Percentiles rank a stretch among this genome's conserved stretches.
Evolutionary conservation across 2,329 filamentous ascomycete genomes (phyloP).

Genomic region (Talaromyces albobiverticillius): DNA sequence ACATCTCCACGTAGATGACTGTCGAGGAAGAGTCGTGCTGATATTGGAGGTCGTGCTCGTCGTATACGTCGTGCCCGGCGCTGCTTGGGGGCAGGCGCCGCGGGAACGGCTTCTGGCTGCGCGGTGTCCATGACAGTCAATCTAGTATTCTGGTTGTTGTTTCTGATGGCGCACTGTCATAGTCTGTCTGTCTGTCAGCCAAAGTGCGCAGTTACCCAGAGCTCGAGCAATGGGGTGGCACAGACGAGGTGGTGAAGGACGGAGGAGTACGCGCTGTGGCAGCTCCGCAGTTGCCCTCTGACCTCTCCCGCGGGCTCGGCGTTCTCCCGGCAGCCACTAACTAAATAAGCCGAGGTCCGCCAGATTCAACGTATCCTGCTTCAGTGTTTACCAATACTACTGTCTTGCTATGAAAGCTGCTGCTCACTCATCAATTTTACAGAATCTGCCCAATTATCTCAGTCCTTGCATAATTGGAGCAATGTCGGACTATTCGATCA

Average conservation of each 20-base stretch:
- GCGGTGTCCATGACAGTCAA: slow-evolving; percentile 7
- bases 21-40: slow-evolving; percentile 79
- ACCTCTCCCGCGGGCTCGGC: too few relatives aligned
- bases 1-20: slow-evolving; percentile 81
- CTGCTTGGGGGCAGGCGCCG: slow-evolving; percentile 38
- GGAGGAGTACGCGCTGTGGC: neutral
- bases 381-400: too few relatives aligned
- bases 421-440: neutral
- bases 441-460: too few relatives aligned
- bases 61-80: slow-evolving; percentile 42
- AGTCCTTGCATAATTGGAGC: too few relatives aligned
- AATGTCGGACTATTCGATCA: too few relatives aligned
- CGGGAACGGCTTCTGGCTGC: slow-evolving; percentile 6
- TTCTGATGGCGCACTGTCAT: neutral
- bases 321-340: too few relatives aligned
- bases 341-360: neutral
- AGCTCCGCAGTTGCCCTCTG: neutral
- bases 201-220: neutral
- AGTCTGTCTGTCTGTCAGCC: too few relatives aligned
- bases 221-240: neutral
- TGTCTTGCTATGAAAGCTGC: neutral
- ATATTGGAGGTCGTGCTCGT: slow-evolving; percentile 67
- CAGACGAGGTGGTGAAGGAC: neutral
- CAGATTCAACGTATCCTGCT: neutral
- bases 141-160: neutral